Base-by-base conservation (phyloP, 257 asterid species). In the Forsythia viridissima region DNA sequence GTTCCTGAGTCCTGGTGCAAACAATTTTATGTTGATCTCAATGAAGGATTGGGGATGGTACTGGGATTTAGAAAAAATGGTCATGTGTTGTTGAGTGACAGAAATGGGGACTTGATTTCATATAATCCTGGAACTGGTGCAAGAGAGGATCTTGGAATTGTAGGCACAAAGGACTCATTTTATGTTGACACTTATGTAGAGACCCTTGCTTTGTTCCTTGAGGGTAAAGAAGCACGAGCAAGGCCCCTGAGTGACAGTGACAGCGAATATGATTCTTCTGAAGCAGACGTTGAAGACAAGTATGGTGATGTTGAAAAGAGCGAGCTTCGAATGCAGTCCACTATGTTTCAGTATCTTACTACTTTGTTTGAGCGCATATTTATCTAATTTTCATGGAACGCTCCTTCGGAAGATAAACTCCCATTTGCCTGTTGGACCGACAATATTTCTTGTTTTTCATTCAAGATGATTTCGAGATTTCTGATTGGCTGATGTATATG, bases 1-100 rank as follows among this genome's bases (percentile, higher is more conserved):
- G 77, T 80, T 21, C 7, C 4, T 4, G 66, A 76, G 48, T 80
- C 89, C 1, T 87, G 86, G 91, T 70, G 69, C 30, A 78, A 30
- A 59, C 72, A 67, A 34, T 84, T 76, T 15, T 2, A 7, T 4
- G 43, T 80, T 41, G 34, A 21, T 15, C n/a, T 77, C 41, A 76
- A 39, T 1, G 65, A 74, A 51, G 86, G 77, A 4, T 12, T 74
- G 10, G 78, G 76, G 51, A 20, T 34, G 71, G 36, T 80, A 65
- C 67, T 81, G 36, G 88, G 84, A 4, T 40, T 77, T n/a, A 75
- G 80, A 67, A 34, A 13, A 4, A 78, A 80, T 38, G 80, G 52
- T 6, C 39, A 78, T 55, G 66, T 78, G 40, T 72, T 82, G 24
- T 5, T 82, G 57, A 74, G 34, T 11, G 42, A 66, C 3, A 40